A percentile compares a stretch with the other conserved stretches of the same genome.
These are phyloP conservation scores for Exutisphaerella laricina DNA, from an alignment of 2,329 filamentous ascomycete species.

Conservation along the genomic window DNA sequence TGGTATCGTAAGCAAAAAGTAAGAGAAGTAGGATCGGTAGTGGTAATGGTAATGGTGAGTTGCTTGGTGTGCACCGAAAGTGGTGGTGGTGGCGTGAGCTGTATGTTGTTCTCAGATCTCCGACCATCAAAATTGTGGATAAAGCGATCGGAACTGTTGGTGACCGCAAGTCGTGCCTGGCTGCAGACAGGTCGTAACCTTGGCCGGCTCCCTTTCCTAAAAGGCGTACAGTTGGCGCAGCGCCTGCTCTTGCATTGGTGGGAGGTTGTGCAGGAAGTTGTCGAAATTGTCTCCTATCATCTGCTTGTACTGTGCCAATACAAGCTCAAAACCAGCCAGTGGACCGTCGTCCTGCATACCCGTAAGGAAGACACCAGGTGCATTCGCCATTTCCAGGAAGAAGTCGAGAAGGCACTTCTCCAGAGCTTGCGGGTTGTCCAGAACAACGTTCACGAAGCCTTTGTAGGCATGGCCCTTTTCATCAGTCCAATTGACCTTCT, in stretches of 20 bases:
- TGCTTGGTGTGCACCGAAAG: too few species aligned
- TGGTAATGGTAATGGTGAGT: too few species aligned
- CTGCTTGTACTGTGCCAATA: conserved; percentile 49
- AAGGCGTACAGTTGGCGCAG: conserved; percentile 41
- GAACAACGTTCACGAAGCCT: conserved; percentile 79
- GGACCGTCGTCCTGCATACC: conserved; percentile 57
- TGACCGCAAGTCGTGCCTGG: too few species aligned
- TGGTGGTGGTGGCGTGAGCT: neutral
- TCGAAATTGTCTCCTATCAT: conserved; percentile 51
- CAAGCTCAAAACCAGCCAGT: conserved; percentile 64
- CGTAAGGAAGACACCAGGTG: conserved; percentile 51
- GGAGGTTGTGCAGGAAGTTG: conserved; percentile 45
- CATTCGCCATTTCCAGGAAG: conserved; percentile 77
- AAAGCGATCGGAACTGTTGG: too few species aligned
- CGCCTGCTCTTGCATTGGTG: conserved; percentile 39
- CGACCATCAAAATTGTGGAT: neutral
- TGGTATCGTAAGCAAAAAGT: conserved; percentile 22
- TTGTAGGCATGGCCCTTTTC: conserved; percentile 93
- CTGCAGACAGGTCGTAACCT: conserved; percentile 11
- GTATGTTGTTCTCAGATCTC: conserved; percentile 2
- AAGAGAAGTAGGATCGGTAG: too few species aligned
- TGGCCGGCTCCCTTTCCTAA: conserved; percentile 26
- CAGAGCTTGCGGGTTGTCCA: conserved; percentile 85
- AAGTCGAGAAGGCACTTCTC: conserved; percentile 77
- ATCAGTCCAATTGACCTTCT: conserved; percentile 77